Percentiles rank a stretch among this genome's conserved stretches.
These are phyloP conservation scores for Diaporthe citrichinensis DNA, from an alignment of 2,329 filamentous ascomycete species.

Conservation along the genomic window DNA sequence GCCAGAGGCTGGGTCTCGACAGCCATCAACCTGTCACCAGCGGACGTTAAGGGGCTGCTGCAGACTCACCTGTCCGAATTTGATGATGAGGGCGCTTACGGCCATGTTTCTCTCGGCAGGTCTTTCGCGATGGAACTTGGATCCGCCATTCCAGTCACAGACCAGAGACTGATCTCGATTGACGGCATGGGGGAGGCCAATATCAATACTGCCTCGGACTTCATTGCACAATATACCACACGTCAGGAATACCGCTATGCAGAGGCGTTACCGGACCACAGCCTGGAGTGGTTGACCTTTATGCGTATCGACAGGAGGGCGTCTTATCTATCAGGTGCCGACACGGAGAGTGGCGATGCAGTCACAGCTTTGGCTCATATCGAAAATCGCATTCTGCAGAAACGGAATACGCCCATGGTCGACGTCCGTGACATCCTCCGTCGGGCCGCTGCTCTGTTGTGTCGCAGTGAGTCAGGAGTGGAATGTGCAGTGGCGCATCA, in stretches of 20 bases:
- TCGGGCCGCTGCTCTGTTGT: slow-evolving; percentile 88
- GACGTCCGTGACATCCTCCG: slow-evolving; percentile 87
- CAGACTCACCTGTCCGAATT: slow-evolving; percentile 98
- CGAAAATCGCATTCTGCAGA: slow-evolving; percentile 77
- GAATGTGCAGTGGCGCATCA: slow-evolving; percentile 87
- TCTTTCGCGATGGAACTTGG: slow-evolving; percentile 97
- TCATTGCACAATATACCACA: slow-evolving; percentile 96
- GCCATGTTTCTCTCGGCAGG: slow-evolving; percentile 90
- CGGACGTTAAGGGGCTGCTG: slow-evolving; percentile 94
- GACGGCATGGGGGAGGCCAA: slow-evolving; percentile 80
- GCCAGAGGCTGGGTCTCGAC: slow-evolving; percentile 85
- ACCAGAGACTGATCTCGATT: slow-evolving; percentile 87
- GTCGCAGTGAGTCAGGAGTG: slow-evolving; percentile 77
- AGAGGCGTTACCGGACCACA: slow-evolving; percentile 79
- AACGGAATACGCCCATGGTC: slow-evolving; percentile 77
- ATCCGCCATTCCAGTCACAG: slow-evolving; percentile 85
- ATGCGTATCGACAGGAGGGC: slow-evolving; percentile 68
- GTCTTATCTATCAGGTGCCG: slow-evolving; percentile 66
- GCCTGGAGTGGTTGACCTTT: slow-evolving; percentile 74
- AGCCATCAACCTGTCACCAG: slow-evolving; percentile 86
- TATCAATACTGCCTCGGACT: slow-evolving; percentile 94
- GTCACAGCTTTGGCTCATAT: slow-evolving; percentile 79
- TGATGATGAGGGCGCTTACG: slow-evolving; percentile 90
- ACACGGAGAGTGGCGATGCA: slow-evolving; percentile 70
- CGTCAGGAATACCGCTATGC: slow-evolving; percentile 95